A percentile compares a stretch with the other conserved stretches of the same genome.
Conservation (phyloP, 495 filamentous ascomycete species). For the Tuber calosporum region DNA sequence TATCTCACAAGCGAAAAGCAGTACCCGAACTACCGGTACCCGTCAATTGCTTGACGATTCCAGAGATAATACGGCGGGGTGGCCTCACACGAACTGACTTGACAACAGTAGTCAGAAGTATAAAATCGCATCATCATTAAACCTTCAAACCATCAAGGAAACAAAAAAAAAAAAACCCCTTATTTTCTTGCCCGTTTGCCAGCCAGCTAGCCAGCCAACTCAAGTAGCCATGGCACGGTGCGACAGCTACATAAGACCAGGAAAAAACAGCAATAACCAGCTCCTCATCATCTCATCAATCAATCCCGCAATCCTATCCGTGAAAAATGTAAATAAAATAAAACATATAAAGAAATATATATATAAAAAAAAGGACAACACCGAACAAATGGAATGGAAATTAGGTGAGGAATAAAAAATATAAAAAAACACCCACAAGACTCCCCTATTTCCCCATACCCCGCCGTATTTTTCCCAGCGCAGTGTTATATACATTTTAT, state of each 20-base stretch:
- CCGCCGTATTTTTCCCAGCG: background rate
- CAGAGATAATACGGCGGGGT: background rate
- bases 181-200: background rate
- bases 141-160: background rate
- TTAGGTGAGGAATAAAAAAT: background rate
- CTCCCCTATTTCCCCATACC: constrained; percentile 1
- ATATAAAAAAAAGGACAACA: background rate
- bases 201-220: background rate
- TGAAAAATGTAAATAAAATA: background rate
- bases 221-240: no score
- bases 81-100: background rate
- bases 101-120: background rate
- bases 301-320: background rate
- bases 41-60: background rate
- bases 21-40: background rate
- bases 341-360: background rate
- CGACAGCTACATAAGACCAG: background rate
- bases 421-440: background rate
- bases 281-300: background rate
- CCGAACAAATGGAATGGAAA: background rate
- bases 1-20: background rate
- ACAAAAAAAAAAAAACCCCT: background rate
- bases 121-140: background rate
- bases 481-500: constrained; percentile 5
- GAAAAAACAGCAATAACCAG: background rate